Base-by-base conservation (phyloP, 805 yeast genomes). In the Saturnispora galanensis region DNA sequence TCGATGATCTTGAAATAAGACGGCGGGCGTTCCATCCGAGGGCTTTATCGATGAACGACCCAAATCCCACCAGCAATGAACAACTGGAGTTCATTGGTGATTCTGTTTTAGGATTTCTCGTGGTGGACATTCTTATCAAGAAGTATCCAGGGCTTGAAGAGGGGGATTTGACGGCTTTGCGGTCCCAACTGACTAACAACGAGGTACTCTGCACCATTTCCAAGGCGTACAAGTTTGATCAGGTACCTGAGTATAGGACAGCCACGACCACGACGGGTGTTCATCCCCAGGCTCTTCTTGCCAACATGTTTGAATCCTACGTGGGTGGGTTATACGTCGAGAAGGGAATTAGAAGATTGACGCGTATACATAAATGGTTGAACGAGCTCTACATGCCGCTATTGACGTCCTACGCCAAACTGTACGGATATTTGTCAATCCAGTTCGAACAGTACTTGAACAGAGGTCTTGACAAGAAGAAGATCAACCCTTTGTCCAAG, bases 281-380 rank as follows among this genome's bases (percentile, higher is more conserved):
- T 12, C 10, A 21, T 9, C 12, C 12, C 10, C 10, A 31, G 10
- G 26, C 18, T 31, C 9, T 31, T 12, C 33, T 42, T n/a, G 39
- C 45, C 4, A 35, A 42, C 15, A 36, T 37, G 18, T 42, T 42
- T 42, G 45, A 42, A 32, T 35, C 45, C 4, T 42, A 42, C 16
- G 29, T 42, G 13, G 45, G 45, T 12, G 45, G 39, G 8, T 12
- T 42, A 11, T 42, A 42, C 32, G 12, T 15, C 4, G 45, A 42
- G 10, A 15, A 5, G 12, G 41, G 41, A 10, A 21, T 31, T 6
- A 7, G 16, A 10, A 37, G 42, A 10, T 18, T 42, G 3, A 18
- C 21, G 3, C 3, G 5, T 3, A 35, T 42, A 10, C 15, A 31
- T 12, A 13, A 9, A 10, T 42, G 45, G 45, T 28, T 42, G 9